Base-by-base conservation (phyloP, 495 filamentous ascomycete species). In the Chaetomium tenue region DNA sequence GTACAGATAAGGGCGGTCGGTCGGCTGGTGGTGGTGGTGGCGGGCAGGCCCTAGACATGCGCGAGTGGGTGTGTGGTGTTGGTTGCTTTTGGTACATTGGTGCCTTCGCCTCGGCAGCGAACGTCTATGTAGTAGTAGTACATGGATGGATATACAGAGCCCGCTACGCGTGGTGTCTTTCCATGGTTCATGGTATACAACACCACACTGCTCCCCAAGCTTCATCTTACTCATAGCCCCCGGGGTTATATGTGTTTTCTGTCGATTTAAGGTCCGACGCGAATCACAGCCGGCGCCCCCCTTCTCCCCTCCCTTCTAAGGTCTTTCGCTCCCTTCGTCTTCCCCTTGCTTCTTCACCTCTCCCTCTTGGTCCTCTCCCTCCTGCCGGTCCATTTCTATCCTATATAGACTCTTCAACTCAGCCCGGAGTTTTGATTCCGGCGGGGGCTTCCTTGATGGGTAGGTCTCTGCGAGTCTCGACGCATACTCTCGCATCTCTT, bases 1-100 rank as follows among this genome's bases (percentile, higher is more conserved):
- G 5, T 83, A 84, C 68, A 74, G 74, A 37, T 84, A 33, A n/a
- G n/a, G n/a, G n/a, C n/a, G 15, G 18, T 11, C 9, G 5, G 16
- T 55, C 8, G 4, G 26, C 8, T 20, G 13, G 13, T 18, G 13
- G 28, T 30, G 28, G 6, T n/a, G n/a, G n/a, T n/a, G n/a, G n/a
- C n/a, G n/a, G n/a, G n/a, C 28, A 6, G 28, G 28, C 28, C 28
- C 28, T 30, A 6, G 28, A 30, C 28, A 30, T 30, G 28, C 28
- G 28, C 6, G 6, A 30, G 28, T 30, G 28, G 28, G 28, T 52
- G 23, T 26, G 26, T 30, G 13, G 15, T 5, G 7, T 23, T 48
- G 20, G 46, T 48, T 30, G 26, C 26, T 37, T 37, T 55, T 63
- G 8, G 13, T 44, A 63, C 60, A 63, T 30, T 54, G 16, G 2